Evolutionary conservation across 2,329 filamentous ascomycete genomes (phyloP).

Genomic region (Pseudocercospora crystallina): DNA sequence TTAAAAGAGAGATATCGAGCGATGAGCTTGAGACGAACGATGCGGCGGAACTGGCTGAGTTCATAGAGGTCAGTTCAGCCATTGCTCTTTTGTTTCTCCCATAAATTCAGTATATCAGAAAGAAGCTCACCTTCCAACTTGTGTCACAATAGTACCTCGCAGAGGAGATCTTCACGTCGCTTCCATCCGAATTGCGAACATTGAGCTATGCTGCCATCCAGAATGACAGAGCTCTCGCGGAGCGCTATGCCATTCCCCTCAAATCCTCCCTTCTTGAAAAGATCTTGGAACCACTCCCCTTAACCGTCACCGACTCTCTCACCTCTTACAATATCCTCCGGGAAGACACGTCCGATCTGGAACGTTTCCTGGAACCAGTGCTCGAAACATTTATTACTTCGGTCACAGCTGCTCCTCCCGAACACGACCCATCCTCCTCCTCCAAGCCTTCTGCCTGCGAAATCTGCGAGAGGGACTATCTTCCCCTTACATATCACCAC

Average conservation of each 20-base stretch:
- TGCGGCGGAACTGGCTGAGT: conserved; percentile 72
- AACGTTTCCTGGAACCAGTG: conserved; percentile 62
- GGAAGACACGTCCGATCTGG: conserved; percentile 42
- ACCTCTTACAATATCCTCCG: conserved; percentile 63
- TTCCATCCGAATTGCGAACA: conserved; percentile 62
- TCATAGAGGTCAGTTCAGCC: conserved; percentile 60
- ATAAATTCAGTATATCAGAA: too few species aligned
- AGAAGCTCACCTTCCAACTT: background rate
- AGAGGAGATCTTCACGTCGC: conserved; percentile 63
- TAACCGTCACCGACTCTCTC: conserved; percentile 65
- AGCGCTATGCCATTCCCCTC: conserved; percentile 48
- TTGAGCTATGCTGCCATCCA: conserved; percentile 61
- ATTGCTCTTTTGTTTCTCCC: too few species aligned
- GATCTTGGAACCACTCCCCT: conserved; percentile 57
- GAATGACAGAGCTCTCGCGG: conserved; percentile 50
- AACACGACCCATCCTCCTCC: conserved; percentile 49
- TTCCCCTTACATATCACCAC: conserved; percentile 80
- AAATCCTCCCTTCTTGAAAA: conserved; percentile 36
- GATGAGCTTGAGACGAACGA: conserved; percentile 36
- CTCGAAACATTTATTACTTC: conserved; percentile 62
- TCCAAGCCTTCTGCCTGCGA: conserved; percentile 66
- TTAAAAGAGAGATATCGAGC: conserved; percentile 8
- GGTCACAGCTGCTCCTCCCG: conserved; percentile 62
- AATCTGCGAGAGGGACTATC: conserved; percentile 72
- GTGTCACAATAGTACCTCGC: conserved; percentile 61